Conservation (phyloP, 1,284 basidiomycete species). For the Cryptococcus jaspeensis region DNA sequence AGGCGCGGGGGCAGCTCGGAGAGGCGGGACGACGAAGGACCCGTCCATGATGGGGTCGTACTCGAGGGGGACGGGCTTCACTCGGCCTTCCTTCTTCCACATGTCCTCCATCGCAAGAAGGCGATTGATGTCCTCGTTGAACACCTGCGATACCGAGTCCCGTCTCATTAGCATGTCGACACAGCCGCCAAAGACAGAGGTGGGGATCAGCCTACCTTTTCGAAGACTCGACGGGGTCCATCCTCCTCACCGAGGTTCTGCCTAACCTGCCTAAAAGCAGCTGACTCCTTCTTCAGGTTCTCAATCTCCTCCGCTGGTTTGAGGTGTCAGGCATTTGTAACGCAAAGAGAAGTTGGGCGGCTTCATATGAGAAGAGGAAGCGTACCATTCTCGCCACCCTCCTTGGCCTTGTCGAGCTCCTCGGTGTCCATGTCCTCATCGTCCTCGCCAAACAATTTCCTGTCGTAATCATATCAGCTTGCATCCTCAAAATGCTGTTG, state of each 20-base stretch:
- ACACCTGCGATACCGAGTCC: constrained; percentile 61
- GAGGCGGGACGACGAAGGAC: constrained; percentile 57
- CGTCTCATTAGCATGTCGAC: not conserved
- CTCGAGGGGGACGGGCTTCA: constrained; percentile 78
- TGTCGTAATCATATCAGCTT: constrained; percentile 41
- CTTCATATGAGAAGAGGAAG: constrained; percentile 11
- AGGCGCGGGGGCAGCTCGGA: constrained; percentile 30
- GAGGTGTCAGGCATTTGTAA: not conserved
- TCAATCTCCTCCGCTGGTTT: constrained; percentile 81
- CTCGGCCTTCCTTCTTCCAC: constrained; percentile 76
- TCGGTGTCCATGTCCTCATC: constrained; percentile 57
- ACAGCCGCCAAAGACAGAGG: too few relatives aligned
- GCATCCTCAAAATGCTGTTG: not conserved
- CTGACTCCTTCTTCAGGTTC: constrained; percentile 81
- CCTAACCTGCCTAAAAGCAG: constrained; percentile 80
- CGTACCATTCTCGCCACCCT: constrained; percentile 72
- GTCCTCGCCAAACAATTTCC: constrained; percentile 92
- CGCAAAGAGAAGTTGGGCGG: constrained; percentile 1
- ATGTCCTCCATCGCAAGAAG: constrained; percentile 95
- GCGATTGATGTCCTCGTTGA: constrained; percentile 81
- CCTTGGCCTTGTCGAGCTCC: constrained; percentile 56
- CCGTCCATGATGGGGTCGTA: constrained; percentile 68
- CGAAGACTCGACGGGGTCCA: constrained; percentile 72
- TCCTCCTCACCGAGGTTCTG: constrained; percentile 53
- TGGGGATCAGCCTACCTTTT: constrained; percentile 64